phyloP scores from a whole-genome alignment of 139 green algal species.

The Tetraselmis striata region DNA sequence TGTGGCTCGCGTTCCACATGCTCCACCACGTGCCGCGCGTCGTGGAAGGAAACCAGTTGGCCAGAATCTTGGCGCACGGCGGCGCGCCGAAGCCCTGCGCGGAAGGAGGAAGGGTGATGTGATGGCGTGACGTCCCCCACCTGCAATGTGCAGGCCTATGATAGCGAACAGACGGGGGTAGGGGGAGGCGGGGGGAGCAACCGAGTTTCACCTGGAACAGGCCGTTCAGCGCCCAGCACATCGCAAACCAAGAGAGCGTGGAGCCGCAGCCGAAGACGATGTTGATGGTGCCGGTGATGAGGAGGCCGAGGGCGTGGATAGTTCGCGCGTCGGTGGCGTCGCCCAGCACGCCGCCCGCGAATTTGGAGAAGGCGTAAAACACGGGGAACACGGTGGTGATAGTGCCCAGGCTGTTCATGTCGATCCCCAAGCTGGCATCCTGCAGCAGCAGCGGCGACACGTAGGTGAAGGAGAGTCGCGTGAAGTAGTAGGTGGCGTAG shows the following conservation, averaged over 20 bases:
- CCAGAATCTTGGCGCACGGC: neutral
- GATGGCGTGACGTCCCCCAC: no score
- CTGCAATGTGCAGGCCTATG: no score
- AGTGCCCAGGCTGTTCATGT: neutral
- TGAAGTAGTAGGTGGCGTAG: slow-evolving; percentile 10
- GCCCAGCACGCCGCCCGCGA: neutral
- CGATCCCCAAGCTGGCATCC: neutral
- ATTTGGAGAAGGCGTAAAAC: slow-evolving; percentile 1
- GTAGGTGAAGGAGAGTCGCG: slow-evolving; percentile 14
- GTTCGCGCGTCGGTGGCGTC: slow-evolving; percentile 1
- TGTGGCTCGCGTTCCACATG: slow-evolving; percentile 2
- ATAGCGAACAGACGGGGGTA: no score
- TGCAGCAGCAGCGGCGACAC: neutral
- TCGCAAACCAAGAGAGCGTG: neutral
- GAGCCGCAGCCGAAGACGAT: slow-evolving; percentile 2
- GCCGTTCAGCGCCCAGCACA: neutral
- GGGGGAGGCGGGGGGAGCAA: neutral
- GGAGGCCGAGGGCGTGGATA: neutral
- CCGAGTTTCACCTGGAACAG: neutral
- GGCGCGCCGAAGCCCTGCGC: slow-evolving; percentile 1
- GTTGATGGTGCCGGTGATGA: slow-evolving; percentile 1
- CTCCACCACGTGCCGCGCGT: neutral
- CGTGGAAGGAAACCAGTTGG: neutral
- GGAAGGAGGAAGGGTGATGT: no score
- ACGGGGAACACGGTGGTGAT: neutral